Evolutionary conservation across 306 rosid species (phyloP).

Genomic region (Albizia julibrissin): DNA sequence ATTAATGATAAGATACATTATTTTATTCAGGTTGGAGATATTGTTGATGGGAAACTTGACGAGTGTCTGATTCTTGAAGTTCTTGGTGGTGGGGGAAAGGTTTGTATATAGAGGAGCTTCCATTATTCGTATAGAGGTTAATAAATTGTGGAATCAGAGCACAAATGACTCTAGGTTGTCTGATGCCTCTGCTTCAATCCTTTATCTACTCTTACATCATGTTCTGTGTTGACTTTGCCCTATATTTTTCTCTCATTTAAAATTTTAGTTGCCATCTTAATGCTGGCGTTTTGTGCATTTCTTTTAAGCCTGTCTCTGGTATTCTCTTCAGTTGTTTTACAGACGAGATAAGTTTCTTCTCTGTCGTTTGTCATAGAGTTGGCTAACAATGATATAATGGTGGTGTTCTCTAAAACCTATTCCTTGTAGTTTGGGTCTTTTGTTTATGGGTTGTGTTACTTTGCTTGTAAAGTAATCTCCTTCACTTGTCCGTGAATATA

Average conservation of each 20-base stretch:
- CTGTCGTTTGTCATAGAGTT: background rate
- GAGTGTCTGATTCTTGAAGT: conserved; percentile 79
- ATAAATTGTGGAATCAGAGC: background rate
- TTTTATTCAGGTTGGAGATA: conserved; percentile 60
- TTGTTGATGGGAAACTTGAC: conserved; percentile 49
- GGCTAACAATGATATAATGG: background rate
- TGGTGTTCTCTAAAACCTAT: background rate
- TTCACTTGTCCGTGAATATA: background rate
- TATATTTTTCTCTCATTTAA: no score
- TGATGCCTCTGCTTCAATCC: background rate
- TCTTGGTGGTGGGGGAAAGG: conserved; percentile 96
- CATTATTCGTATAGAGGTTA: conserved; percentile 11
- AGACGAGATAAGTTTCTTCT: no score
- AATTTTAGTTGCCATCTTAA: background rate
- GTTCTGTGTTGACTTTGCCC: background rate
- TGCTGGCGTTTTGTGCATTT: background rate
- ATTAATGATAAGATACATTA: conserved; percentile 17
- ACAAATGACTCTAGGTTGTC: background rate
- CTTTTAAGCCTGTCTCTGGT: background rate
- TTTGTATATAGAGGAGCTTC: conserved; percentile 37
- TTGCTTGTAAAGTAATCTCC: background rate
- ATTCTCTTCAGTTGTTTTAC: background rate
- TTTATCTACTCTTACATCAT: background rate
- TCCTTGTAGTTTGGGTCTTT: background rate
- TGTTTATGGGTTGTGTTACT: background rate